A percentile compares a stretch with the other conserved stretches of the same genome.
These are phyloP conservation scores for Corylus heterophylla DNA, from an alignment of 306 rosid species.

Conservation along the genomic window DNA sequence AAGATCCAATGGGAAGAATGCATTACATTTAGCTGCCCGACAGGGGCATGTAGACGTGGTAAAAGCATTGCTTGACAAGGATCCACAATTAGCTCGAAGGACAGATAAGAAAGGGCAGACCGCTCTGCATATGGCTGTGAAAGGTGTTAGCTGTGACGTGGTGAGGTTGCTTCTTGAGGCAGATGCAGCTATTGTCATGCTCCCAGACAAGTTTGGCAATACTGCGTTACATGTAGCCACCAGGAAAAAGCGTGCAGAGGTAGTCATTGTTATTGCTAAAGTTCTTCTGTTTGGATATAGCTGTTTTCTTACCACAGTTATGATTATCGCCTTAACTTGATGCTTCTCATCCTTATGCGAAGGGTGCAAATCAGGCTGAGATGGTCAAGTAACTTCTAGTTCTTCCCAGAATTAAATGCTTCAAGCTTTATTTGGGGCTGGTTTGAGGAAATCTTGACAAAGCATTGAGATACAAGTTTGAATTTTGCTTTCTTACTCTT, in stretches of 20 bases:
- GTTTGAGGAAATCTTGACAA: background rate
- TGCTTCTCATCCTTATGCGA: background rate
- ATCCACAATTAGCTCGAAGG: slow-evolving; percentile 75
- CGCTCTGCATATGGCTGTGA: slow-evolving; percentile 86
- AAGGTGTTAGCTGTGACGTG: slow-evolving; percentile 71
- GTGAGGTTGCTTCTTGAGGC: slow-evolving; percentile 63
- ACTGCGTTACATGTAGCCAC: slow-evolving; percentile 88
- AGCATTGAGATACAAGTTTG: background rate
- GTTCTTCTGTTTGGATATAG: background rate
- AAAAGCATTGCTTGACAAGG: slow-evolving; percentile 49
- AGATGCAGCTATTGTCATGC: slow-evolving; percentile 70
- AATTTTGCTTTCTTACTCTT: background rate
- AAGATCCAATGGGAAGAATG: slow-evolving; percentile 83
- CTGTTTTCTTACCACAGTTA: background rate
- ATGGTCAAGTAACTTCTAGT: background rate
- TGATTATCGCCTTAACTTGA: background rate
- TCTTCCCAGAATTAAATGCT: background rate
- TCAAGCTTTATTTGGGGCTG: background rate
- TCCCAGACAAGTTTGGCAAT: slow-evolving; percentile 81
- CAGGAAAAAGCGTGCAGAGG: slow-evolving; percentile 87
- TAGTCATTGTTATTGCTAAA: slow-evolving; percentile 23
- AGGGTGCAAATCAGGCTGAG: background rate
- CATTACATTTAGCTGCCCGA: slow-evolving; percentile 78
- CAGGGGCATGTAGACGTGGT: slow-evolving; percentile 77
- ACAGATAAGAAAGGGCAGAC: slow-evolving; percentile 90